phyloP scores from a whole-genome alignment of 371 early-diverging fungal species.

The Haplosporangium sp. region DNA sequence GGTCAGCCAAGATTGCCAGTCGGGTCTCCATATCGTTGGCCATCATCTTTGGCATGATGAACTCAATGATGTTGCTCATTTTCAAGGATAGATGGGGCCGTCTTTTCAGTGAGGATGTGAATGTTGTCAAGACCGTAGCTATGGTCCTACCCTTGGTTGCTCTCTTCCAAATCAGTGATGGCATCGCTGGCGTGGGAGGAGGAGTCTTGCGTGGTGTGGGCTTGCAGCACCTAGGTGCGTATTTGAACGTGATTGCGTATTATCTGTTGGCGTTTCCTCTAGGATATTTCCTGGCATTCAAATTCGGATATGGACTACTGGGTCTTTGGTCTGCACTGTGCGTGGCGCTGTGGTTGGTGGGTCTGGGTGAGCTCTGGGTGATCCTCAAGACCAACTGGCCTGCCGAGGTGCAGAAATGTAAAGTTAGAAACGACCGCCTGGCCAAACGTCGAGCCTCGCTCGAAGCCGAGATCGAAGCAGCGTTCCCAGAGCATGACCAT shows the following conservation, averaged over 20 bases:
- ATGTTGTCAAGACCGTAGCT: conserved; percentile 77
- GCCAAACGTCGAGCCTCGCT: conserved; percentile 34
- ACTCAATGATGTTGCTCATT: conserved; percentile 34
- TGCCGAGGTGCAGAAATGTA: conserved; percentile 58
- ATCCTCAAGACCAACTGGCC: conserved; percentile 62
- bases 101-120: conserved; percentile 76
- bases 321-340: conserved; percentile 79
- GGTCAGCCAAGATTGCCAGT: conserved; percentile 43
- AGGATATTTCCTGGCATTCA: conserved; percentile 72
- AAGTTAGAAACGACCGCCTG: conserved; percentile 40
- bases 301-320: conserved; percentile 61
- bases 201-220: conserved; percentile 82
- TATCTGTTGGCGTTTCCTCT: conserved; percentile 78
- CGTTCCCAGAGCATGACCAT: neutral
- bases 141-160: conserved; percentile 81
- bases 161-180: conserved; percentile 83
- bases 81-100: conserved; percentile 65
- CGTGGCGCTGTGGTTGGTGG: conserved; percentile 65
- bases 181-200: conserved; percentile 72
- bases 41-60: conserved; percentile 47
- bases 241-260: conserved; percentile 74
- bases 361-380: conserved; percentile 55
- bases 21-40: conserved; percentile 49
- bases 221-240: conserved; percentile 76
- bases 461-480: neutral